Evolutionary conservation across 2,329 filamentous ascomycete species (phyloP).

Genomic region (Talaromyces verruculosus): DNA sequence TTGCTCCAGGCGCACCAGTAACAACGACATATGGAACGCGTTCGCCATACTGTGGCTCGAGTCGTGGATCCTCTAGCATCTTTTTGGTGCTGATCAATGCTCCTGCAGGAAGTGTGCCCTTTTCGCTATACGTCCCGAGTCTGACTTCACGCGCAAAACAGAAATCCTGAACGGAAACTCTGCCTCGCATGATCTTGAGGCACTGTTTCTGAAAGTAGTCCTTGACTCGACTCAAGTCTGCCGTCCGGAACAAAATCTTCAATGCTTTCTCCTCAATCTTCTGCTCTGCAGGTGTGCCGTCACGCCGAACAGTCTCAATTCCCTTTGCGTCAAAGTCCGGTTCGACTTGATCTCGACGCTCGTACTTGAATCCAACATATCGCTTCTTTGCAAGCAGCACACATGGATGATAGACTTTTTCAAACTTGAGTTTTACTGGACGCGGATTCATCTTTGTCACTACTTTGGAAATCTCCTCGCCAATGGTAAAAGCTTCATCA

Average conservation of each 20-base stretch:
- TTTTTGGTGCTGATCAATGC: constrained; percentile 82
- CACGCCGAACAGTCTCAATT: constrained; percentile 92
- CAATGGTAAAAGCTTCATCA: constrained; percentile 87
- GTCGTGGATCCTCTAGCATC: constrained; percentile 82
- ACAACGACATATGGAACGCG: constrained; percentile 93
- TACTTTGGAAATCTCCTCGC: constrained; percentile 83
- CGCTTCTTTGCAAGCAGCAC: constrained; percentile 94
- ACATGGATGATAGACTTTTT: constrained; percentile 97
- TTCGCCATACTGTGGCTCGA: constrained; percentile 92
- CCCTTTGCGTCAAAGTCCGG: constrained; percentile 97
- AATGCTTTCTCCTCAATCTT: constrained; percentile 94
- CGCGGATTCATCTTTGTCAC: constrained; percentile 88
- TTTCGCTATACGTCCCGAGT: constrained; percentile 81
- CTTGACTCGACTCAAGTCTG: constrained; percentile 86
- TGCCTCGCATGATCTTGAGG: constrained; percentile 84
- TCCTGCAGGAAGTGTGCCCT: constrained; percentile 76
- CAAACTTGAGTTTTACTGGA: constrained; percentile 94
- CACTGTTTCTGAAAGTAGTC: constrained; percentile 87
- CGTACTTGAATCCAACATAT: constrained; percentile 97
- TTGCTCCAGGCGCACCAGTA: constrained; percentile 78
- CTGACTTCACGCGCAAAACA: constrained; percentile 93
- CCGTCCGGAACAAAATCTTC: constrained; percentile 83
- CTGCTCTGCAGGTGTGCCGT: constrained; percentile 92
- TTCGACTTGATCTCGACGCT: constrained; percentile 68
- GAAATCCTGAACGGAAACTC: constrained; percentile 90